Evolutionary conservation across 306 rosid genomes (phyloP).

Genomic region (Comarum palustre): DNA sequence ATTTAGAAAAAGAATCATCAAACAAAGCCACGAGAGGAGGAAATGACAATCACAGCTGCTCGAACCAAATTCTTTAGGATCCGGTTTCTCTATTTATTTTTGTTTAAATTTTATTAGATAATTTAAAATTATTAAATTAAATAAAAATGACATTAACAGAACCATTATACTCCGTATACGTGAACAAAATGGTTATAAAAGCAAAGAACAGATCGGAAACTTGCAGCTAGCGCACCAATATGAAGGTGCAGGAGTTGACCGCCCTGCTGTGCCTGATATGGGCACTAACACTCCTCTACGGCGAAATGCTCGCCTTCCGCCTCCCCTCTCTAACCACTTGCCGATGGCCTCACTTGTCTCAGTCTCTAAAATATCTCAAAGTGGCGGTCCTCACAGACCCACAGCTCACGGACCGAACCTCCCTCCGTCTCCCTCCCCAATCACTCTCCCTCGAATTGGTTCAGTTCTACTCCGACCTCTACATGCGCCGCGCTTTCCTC

Average conservation of each 20-base stretch:
- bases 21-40: too few species aligned
- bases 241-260: slow-evolving; percentile 68
- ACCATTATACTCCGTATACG: too few species aligned
- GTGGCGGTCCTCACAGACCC: slow-evolving; percentile 80
- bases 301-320: slow-evolving; percentile 67
- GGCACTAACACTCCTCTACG: slow-evolving; percentile 63
- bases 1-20: too few species aligned
- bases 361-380: slow-evolving; percentile 51
- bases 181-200: too few species aligned
- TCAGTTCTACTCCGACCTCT: slow-evolving; percentile 73
- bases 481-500: slow-evolving; percentile 78
- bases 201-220: neutral
- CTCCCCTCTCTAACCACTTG: slow-evolving; percentile 50
- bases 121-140: too few species aligned
- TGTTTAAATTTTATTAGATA: too few species aligned
- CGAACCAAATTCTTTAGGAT: too few species aligned
- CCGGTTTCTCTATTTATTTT: too few species aligned
- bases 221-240: slow-evolving; percentile 20
- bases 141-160: too few species aligned
- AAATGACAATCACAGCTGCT: too few species aligned
- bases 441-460: slow-evolving; percentile 65
- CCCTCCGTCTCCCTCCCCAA: slow-evolving; percentile 57
- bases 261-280: slow-evolving; percentile 49
- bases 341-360: slow-evolving; percentile 55
- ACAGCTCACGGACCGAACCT: slow-evolving; percentile 84